Evolutionary conservation across 352 stramenopile species (phyloP).

Genomic region (Globisporangium paroecandrum): DNA sequence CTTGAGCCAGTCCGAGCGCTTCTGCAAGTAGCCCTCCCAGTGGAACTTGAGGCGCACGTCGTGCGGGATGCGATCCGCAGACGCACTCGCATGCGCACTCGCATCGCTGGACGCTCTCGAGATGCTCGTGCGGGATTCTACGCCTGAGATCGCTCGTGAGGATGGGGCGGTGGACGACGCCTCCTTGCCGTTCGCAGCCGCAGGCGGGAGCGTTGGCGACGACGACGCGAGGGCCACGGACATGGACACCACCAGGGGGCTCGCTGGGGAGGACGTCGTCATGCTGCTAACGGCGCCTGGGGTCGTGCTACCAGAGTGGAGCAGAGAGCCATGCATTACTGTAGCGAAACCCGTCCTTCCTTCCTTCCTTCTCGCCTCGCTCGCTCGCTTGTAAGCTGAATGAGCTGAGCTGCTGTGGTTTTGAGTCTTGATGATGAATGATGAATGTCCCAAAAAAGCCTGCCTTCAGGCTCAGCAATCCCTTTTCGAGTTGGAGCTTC

Average conservation of each 20-base stretch:
- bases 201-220: neutral
- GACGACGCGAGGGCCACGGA: neutral
- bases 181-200: neutral
- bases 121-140: neutral
- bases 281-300: neutral
- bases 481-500: neutral
- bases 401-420: neutral
- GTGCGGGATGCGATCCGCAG: slow-evolving; percentile 18
- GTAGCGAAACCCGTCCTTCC: neutral
- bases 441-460: neutral
- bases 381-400: neutral
- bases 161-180: neutral
- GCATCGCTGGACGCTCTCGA: slow-evolving; percentile 7
- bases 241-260: slow-evolving; percentile 14
- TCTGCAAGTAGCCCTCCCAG: slow-evolving; percentile 86
- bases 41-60: slow-evolving; percentile 58
- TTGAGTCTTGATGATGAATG: neutral
- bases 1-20: slow-evolving; percentile 88
- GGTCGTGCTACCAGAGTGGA: neutral
- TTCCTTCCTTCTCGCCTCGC: neutral
- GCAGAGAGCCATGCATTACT: neutral
- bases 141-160: neutral
- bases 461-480: no score
- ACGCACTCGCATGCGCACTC: neutral
- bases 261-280: slow-evolving; percentile 10